Conservation (phyloP, 257 asterid species). For the Primulina eburnea region DNA sequence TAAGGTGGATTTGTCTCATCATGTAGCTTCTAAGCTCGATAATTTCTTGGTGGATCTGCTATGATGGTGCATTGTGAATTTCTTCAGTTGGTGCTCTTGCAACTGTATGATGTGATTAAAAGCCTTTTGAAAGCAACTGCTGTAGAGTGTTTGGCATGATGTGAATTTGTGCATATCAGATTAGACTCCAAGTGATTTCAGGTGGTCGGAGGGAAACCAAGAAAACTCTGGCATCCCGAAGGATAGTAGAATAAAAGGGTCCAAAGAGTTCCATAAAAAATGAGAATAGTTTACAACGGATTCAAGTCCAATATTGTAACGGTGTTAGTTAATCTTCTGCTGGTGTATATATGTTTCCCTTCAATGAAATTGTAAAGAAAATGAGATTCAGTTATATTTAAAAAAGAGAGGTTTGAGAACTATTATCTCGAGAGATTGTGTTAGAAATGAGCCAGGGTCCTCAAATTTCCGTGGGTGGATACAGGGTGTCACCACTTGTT, state of each 20-base stretch:
- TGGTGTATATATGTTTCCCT: not conserved
- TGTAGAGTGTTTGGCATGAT: not conserved
- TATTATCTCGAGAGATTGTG: not conserved
- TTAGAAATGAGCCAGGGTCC: not conserved
- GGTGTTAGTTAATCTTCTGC: not conserved
- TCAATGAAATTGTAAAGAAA: too few relatives aligned
- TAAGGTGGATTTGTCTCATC: slow-evolving; percentile 1
- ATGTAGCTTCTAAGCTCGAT: not conserved
- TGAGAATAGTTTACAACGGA: not conserved
- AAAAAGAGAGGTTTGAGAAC: too few relatives aligned
- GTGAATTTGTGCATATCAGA: too few relatives aligned
- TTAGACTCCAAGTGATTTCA: not conserved
- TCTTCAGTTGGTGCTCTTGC: not conserved
- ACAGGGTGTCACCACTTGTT: not conserved
- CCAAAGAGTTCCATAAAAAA: not conserved
- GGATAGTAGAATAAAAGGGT: not conserved
- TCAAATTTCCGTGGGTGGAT: not conserved
- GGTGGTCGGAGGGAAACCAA: not conserved
- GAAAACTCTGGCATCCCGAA: not conserved
- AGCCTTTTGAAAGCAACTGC: not conserved
- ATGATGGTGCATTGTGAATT: not conserved
- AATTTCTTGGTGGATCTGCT: not conserved
- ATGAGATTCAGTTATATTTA: too few relatives aligned
- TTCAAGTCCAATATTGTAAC: not conserved
- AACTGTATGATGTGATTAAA: not conserved